Conservation (phyloP, 306 rosid genomes). For the Cicer bijugum region DNA sequence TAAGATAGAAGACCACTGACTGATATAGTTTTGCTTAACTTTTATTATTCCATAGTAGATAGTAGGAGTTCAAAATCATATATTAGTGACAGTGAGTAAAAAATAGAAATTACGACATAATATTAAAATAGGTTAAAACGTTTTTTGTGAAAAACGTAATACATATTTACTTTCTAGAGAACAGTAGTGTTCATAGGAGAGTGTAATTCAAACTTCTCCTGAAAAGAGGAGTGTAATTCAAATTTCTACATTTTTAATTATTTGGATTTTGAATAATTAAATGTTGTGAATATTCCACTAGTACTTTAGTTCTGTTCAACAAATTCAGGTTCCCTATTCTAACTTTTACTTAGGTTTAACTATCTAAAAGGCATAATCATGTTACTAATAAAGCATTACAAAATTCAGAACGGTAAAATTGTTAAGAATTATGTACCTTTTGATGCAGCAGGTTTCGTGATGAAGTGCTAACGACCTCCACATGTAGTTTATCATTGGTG, state of each 20-base stretch:
- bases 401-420: background rate
- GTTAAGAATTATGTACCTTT: slow-evolving; percentile 60
- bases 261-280: slow-evolving; percentile 25
- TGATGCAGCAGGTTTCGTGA: slow-evolving; percentile 76
- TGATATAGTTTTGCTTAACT: background rate
- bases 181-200: too few species aligned
- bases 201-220: too few species aligned
- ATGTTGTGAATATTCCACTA: slow-evolving; percentile 24
- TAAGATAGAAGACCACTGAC: too few species aligned
- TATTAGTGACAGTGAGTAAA: background rate
- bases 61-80: background rate
- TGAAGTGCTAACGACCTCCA: slow-evolving; percentile 82
- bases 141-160: too few species aligned
- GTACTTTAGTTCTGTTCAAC: slow-evolving; percentile 20
- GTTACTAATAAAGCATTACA: background rate
- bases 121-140: background rate
- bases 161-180: too few species aligned
- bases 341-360: slow-evolving; percentile 15
- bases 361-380: slow-evolving; percentile 9
- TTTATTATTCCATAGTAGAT: background rate
- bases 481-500: slow-evolving; percentile 68
- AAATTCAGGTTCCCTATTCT: slow-evolving; percentile 31
- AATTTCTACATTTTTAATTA: slow-evolving; percentile 3
- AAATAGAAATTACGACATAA: background rate
- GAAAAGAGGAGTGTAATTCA: too few species aligned